Evolutionary conservation across 2,329 filamentous ascomycete genomes (phyloP).

Genomic region (Penicillium polonicum): DNA sequence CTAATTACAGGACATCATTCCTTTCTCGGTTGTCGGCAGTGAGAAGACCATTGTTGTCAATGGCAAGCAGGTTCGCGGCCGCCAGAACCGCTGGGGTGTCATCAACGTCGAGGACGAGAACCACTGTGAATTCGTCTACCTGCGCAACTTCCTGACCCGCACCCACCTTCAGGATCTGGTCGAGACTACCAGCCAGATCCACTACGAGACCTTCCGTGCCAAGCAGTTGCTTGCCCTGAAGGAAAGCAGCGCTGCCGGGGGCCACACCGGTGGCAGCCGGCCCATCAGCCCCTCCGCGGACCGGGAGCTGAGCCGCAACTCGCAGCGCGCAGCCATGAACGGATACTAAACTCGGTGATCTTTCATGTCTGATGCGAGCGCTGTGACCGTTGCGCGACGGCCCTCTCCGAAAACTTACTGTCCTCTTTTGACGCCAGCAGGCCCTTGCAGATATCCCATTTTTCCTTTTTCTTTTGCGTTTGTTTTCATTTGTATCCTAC

Average conservation of each 20-base stretch:
- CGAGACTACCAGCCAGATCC: conserved; percentile 98
- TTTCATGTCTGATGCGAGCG: conserved; percentile 23
- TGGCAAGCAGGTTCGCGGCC: conserved; percentile 93
- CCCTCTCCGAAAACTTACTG: conserved; percentile 27
- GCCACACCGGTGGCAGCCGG: conserved; percentile 67
- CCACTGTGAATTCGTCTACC: conserved; percentile 99
- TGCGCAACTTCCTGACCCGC: conserved; percentile 96
- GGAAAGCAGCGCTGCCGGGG: conserved; percentile 87
- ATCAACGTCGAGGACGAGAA: conserved; percentile 99
- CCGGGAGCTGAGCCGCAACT: conserved; percentile 92
- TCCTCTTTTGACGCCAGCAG: conserved; percentile 33
- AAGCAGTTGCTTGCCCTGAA: conserved; percentile 98
- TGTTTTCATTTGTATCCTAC: conserved; percentile 23
- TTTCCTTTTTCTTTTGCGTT: conserved; percentile 30
- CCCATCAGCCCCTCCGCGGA: conserved; percentile 96
- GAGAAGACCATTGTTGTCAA: conserved; percentile 98
- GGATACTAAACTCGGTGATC: conserved; percentile 68
- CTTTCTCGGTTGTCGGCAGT: conserved; percentile 95
- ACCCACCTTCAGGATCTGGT: conserved; percentile 98
- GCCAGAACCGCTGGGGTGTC: conserved; percentile 98
- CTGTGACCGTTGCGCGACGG: conserved; percentile 18
- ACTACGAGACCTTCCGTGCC: conserved; percentile 99
- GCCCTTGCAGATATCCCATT: conserved; percentile 43
- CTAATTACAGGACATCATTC: conserved; percentile 73
- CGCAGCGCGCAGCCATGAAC: conserved; percentile 98